Evolutionary conservation across 805 yeast species (phyloP).

Genomic region (Candida loeiensis): DNA sequence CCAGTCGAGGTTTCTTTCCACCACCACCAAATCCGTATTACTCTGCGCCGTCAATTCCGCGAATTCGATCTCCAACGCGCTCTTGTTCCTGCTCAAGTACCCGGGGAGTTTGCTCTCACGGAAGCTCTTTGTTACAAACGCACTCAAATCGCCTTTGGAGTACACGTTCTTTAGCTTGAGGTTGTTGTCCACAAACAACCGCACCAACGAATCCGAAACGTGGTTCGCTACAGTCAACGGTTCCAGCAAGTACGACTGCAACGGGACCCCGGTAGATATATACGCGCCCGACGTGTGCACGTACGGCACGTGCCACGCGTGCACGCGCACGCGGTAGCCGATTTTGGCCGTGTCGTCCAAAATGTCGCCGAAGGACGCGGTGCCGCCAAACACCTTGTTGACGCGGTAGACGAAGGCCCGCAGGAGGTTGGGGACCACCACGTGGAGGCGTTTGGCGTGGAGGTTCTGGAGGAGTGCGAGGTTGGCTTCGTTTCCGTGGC

Average conservation of each 20-base stretch:
- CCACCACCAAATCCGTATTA: slow-evolving; percentile 67
- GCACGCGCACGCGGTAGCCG: slow-evolving; percentile 40
- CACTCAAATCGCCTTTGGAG: slow-evolving; percentile 58
- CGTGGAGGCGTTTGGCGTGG: slow-evolving; percentile 8
- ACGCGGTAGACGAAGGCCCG: slow-evolving; percentile 31
- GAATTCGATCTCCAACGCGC: slow-evolving; percentile 36
- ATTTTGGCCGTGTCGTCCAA: slow-evolving; percentile 18
- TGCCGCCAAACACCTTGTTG: slow-evolving; percentile 19
- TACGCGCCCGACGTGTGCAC: slow-evolving; percentile 39
- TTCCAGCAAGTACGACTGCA: slow-evolving; percentile 41
- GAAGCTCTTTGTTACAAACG: slow-evolving; percentile 42
- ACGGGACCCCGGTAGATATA: slow-evolving; percentile 40
- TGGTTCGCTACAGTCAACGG: slow-evolving; percentile 45
- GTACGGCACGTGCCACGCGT: slow-evolving; percentile 45
- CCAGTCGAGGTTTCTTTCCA: slow-evolving; percentile 77
- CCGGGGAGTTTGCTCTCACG: slow-evolving; percentile 34
- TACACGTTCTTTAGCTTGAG: slow-evolving; percentile 52
- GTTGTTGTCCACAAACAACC: slow-evolving; percentile 31
- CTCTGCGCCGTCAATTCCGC: slow-evolving; percentile 34
- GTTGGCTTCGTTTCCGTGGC: slow-evolving; percentile 13
- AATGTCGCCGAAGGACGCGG: slow-evolving; percentile 10
- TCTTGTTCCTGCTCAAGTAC: slow-evolving; percentile 32
- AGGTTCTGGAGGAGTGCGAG: slow-evolving; percentile 16
- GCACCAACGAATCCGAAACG: slow-evolving; percentile 49
- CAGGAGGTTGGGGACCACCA: slow-evolving; percentile 37